Evolutionary conservation across 208 protist species (phyloP).

Genomic region (Crithidia thermophila): DNA sequence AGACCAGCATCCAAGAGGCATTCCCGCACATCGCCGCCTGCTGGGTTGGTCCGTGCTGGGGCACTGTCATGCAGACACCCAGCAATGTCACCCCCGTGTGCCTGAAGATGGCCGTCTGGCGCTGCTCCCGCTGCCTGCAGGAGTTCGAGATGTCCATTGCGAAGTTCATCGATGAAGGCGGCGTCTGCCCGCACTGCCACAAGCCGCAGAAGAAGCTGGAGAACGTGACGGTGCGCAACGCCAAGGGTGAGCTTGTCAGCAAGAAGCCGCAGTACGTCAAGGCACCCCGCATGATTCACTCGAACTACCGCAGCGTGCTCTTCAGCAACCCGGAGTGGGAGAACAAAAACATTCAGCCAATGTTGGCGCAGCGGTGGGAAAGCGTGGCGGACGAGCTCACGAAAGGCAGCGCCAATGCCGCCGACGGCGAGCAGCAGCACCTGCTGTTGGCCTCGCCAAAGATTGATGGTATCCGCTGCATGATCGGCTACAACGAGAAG

Average conservation of each 20-base stretch:
- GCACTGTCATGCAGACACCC: conserved; percentile 84
- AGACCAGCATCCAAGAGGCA: conserved; percentile 62
- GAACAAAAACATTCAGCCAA: conserved; percentile 81
- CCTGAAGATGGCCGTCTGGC: conserved; percentile 79
- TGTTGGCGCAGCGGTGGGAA: conserved; percentile 89
- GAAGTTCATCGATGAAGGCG: conserved; percentile 71
- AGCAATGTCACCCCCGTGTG: conserved; percentile 70
- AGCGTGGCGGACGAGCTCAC: conserved; percentile 57
- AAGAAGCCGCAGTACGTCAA: conserved; percentile 46
- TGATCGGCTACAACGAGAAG: conserved; percentile 75
- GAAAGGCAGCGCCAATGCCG: conserved; percentile 10
- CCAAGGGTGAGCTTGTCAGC: conserved; percentile 23
- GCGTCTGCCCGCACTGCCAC: conserved; percentile 83
- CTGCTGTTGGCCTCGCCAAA: conserved; percentile 85
- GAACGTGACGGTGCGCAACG: conserved; percentile 20
- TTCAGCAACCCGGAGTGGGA: conserved; percentile 86
- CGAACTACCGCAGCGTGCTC: conserved; percentile 83
- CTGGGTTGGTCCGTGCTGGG: conserved; percentile 90
- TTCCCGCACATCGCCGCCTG: conserved; percentile 88
- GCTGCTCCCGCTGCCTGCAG: conserved; percentile 74
- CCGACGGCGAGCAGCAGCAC: conserved; percentile 23
- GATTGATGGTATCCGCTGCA: conserved; percentile 90
- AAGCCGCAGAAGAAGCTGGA: conserved; percentile 55
- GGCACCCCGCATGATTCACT: conserved; percentile 86
- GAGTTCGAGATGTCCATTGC: conserved; percentile 85